Percentiles rank a stretch among this genome's conserved stretches.
Evolutionary conservation across 352 stramenopile species (phyloP).

Genomic region (Phytopythium helicoides): DNA sequence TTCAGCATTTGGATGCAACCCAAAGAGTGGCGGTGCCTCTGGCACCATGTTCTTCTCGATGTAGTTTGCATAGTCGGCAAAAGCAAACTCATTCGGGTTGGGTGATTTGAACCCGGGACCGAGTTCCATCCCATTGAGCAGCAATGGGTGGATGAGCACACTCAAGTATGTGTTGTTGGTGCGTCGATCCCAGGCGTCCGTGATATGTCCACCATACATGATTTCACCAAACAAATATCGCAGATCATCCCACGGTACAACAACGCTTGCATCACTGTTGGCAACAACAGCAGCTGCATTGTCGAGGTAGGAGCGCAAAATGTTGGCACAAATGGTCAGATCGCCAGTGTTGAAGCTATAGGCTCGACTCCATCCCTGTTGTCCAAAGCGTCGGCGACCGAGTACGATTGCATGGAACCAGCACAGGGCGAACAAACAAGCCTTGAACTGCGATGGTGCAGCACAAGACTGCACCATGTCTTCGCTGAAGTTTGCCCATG

Average conservation of each 20-base stretch:
- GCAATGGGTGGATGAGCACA: conserved; percentile 84
- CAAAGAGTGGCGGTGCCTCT: conserved; percentile 92
- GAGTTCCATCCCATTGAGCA: conserved; percentile 92
- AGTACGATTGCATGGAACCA: conserved; percentile 97
- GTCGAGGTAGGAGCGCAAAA: conserved; percentile 93
- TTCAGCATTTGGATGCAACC: conserved; percentile 94
- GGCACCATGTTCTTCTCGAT: conserved; percentile 93
- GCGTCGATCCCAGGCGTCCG: conserved; percentile 93
- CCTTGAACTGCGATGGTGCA: conserved; percentile 91
- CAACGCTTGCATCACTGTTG: not conserved
- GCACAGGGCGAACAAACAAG: conserved; percentile 93
- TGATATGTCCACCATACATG: conserved; percentile 97
- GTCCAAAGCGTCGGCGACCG: conserved; percentile 89
- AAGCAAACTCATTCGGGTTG: conserved; percentile 80
- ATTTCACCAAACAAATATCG: conserved; percentile 97
- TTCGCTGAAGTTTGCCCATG: conserved; percentile 94
- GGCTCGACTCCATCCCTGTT: conserved; percentile 93
- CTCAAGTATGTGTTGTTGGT: conserved; percentile 95
- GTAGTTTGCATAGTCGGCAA: conserved; percentile 87
- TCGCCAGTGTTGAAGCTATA: conserved; percentile 97
- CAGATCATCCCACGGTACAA: conserved; percentile 94
- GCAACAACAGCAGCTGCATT: conserved; percentile 52
- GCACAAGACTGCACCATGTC: conserved; percentile 85
- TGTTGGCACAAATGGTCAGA: conserved; percentile 94
- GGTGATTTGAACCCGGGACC: conserved; percentile 94